Base-by-base conservation (phyloP, 805 yeast genomes). In the Saccharomycopsis fibuligera region DNA sequence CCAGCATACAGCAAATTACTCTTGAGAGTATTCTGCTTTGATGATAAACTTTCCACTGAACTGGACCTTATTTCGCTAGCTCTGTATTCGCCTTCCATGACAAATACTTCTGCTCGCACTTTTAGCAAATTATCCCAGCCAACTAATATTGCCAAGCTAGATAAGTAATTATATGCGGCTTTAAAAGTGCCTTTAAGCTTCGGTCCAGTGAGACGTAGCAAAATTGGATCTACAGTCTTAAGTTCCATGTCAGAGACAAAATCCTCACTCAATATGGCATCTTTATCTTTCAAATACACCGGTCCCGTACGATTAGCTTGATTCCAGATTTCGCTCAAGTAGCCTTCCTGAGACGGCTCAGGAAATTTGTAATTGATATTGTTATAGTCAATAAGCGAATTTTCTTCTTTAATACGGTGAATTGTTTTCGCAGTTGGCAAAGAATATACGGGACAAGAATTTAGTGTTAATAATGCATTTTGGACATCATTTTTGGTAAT, bases 71-170 rank as follows among this genome's bases (percentile, higher is more conserved):
- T 25, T n/a, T 8, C 19, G 9, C 38, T 35, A 3, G 31, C 25
- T 44, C 44, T 29, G 56, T 79, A 79, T 59, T 85, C 91, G 36
- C 75, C 79, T 58, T 81, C 86, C 89, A 91, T 91, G 8, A 87
- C 78, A 65, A 91, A 91, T 0, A 85, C 80, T 17, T 72, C 67
- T 1, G 89, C 78, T 50, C 96, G 77, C 35, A 81, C 59, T 49
- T 70, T 68, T 55, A 90, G 70, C 31, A 88, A 63, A 31, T 74
- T 76, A 56, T 86, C 87, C 99, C 99, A 91, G 3, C 96, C 96
- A 36, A 81, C 68, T 22, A 72, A 66, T 17, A 81, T 74, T 2
- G 81, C 78, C 55, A 93, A 74, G 6, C 78, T 69, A 3, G 95
- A 79, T 49, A 91, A 64, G 48, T 89, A 64, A 38, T 81, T 82